A percentile compares a stretch with the other conserved stretches of the same genome.
These are phyloP conservation scores for Russula compacta DNA, from an alignment of 768 basidiomycete genomes.

Conservation along the genomic window DNA sequence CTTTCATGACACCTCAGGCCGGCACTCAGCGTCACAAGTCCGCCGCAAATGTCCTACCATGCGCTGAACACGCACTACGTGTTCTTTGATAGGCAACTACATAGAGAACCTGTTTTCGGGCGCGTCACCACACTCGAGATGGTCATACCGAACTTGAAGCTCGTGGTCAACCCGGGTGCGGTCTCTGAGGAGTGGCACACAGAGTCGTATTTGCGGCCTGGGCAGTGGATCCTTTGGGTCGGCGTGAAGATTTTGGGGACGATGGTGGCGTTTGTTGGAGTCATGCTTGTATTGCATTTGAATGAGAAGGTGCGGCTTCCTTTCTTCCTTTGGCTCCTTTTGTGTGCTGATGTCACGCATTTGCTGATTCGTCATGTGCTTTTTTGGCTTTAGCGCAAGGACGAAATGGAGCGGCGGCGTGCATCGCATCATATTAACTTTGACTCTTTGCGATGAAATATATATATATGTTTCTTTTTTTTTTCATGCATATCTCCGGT, in stretches of 20 bases:
- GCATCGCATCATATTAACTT: slow-evolving; percentile 95
- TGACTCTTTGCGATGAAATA: slow-evolving; percentile 59
- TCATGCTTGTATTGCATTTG: slow-evolving; percentile 80
- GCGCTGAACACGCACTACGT: slow-evolving; percentile 86
- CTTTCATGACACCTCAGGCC: slow-evolving; percentile 93
- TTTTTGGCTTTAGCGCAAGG: no score
- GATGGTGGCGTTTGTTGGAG: slow-evolving; percentile 62
- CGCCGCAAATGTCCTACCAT: slow-evolving; percentile 89
- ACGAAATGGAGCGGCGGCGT: slow-evolving; percentile 78
- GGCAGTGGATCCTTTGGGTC: slow-evolving; percentile 97
- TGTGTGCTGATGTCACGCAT: not conserved
- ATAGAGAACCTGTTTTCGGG: slow-evolving; percentile 98
- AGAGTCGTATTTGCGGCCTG: slow-evolving; percentile 85
- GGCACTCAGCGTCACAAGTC: slow-evolving; percentile 88
- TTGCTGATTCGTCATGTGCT: slow-evolving; percentile 36
- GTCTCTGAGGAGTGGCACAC: slow-evolving; percentile 65
- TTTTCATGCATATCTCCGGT: not conserved
- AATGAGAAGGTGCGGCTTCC: slow-evolving; percentile 73
- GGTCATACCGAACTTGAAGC: slow-evolving; percentile 93
- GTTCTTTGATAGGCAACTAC: slow-evolving; percentile 98
- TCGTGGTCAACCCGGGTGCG: slow-evolving; percentile 80
- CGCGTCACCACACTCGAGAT: slow-evolving; percentile 94
- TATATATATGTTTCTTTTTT: not conserved
- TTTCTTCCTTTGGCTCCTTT: not conserved
- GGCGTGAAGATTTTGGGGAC: slow-evolving; percentile 76